Percentiles rank a stretch among this genome's conserved stretches.
Conservation (phyloP, 2,329 filamentous ascomycete species). For the Penicillium sclerotigenum region DNA sequence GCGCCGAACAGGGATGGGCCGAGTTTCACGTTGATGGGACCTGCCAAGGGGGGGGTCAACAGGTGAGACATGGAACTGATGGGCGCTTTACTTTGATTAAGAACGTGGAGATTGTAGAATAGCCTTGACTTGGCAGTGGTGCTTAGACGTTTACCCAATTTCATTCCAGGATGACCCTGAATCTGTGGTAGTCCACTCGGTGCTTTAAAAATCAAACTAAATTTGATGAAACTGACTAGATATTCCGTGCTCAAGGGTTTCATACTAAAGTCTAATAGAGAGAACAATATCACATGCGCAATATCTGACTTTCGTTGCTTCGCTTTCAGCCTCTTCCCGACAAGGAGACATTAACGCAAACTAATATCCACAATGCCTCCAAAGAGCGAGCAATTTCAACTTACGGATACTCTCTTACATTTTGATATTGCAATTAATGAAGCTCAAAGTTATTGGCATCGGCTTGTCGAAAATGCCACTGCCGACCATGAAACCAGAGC, state of each 20-base stretch:
- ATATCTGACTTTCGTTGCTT: not conserved
- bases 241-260: not conserved
- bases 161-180: not conserved
- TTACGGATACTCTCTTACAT: too few relatives aligned
- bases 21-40: conserved; percentile 22
- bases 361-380: too few relatives aligned
- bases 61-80: conserved; percentile 2
- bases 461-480: not conserved
- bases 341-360: too few relatives aligned
- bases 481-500: not conserved
- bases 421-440: not conserved
- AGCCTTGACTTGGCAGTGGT: not conserved
- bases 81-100: conserved; percentile 3
- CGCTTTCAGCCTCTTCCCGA: not conserved
- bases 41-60: not conserved
- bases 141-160: conserved; percentile 6
- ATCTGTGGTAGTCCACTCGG: not conserved
- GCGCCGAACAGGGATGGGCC: conserved; percentile 18
- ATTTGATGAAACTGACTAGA: conserved; percentile 1
- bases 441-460: not conserved
- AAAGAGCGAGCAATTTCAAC: not conserved
- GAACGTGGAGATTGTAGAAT: not conserved
- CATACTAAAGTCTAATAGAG: not conserved
- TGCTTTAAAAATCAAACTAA: not conserved
- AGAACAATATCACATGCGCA: not conserved